Evolutionary conservation across 2,329 filamentous ascomycete species (phyloP), one percentile per base, ranked within the genome.

Genomic region (Colletotrichum musae): DNA sequence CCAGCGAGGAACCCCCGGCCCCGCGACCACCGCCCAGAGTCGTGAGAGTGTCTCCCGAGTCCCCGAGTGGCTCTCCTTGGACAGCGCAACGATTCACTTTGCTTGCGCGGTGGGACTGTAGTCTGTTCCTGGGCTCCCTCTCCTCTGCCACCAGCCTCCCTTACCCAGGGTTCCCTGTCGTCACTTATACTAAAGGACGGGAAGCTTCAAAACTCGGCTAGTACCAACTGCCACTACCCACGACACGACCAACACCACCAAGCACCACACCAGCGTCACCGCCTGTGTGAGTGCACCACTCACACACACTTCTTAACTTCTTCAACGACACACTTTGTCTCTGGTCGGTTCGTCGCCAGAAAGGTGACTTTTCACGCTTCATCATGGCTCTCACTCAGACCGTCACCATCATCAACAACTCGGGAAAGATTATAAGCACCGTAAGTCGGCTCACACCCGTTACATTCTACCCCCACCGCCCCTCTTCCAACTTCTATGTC

Each of bases 341-440:
- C 57, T 28, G 15, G 28, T 66, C 24, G 39, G 41, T 59, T 48
- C 16, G 53, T 45, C 28, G 4, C 61, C 43, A 28, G 26, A 36
- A 47, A 41, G 36, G 65, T 64, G 65, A 28, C 58, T 61, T 36
- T 5, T 50, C 16, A 10, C 32, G n/a, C 41, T 36, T n/a, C 62
- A 69, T 36, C 66, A 84, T 85, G 82, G 77, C 82, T 53, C 80
- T 85, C 71, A 81, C 84, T 62, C 92, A 97, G 81, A 95, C 93
- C 58, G 91, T 97, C 74, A 95, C 94, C 73, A 93, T 97, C 76
- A 92, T 97, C 81, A 96, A 97, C 84, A 94, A 87, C 76, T 96
- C 94, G 67, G 94, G 94, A 76, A 97, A 97, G 83, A 91, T 97
- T 58, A 93, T 97, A 75, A 95, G 91, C 86, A 96, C 92, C 69